Base-by-base conservation (phyloP, 495 filamentous ascomycete genomes). In the Hyaloscypha bicolor region DNA sequence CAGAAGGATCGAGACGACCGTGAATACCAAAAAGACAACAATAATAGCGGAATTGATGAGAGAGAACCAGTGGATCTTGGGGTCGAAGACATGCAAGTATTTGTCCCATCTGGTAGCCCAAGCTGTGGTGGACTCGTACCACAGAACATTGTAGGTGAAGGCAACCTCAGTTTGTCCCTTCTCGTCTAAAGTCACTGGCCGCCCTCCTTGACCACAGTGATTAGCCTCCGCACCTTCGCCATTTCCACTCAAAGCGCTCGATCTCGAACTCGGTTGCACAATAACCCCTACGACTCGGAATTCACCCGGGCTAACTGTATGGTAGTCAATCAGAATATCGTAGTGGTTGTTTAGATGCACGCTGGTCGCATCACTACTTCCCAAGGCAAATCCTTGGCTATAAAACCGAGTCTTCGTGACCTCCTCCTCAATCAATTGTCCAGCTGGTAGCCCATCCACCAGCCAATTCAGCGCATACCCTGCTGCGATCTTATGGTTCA, bases 81-180 rank as follows among this genome's bases (percentile, higher is more conserved):
- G 93, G 78, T 97, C 92, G 70, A 91, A 93, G 25, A 98, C 94
- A 72, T 97, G 93, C 31, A 98, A 83, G 74, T 97, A 99, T 76
- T 95, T 96, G 80, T 99, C 95, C 94, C 94, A 97, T 65, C 95
- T 85, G 21, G 96, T 98, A 35, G 95, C 95, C 91, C 96, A 99
- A 0, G 89, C 89, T 3, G 93, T 97, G 0, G 79, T 61, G 2
- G 92, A 96, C 52, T 84, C 83, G 32, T 79, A 81, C 95, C 95
- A 99, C 75, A 86, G 90, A 14, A 98, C 92, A 73, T 89, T 91
- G 76, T 99, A 99, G 1, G 93, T 97, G 82, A 91, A 99, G 0
- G 86, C 86, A 37, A 97, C 93, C 8, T 81, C 68, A 1, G 90
- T 94, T 9, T 90, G 84, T 0, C 74, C 81, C 55, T 89, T 82